These are phyloP conservation scores for Salvia hispanica DNA, from an alignment of 257 asterid genomes.

Conservation along the genomic window DNA sequence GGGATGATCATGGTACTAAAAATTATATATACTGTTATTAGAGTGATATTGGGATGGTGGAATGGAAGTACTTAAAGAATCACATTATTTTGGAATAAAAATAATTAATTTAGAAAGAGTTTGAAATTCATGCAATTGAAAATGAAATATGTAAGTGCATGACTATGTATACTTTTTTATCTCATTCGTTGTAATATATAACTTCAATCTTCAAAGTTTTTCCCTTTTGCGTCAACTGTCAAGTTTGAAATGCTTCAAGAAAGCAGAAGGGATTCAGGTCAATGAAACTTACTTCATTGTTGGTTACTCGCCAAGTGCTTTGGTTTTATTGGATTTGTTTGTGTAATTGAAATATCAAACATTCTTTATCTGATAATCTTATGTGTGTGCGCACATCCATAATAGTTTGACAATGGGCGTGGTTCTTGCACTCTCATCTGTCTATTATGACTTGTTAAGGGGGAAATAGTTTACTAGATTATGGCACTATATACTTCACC, in stretches of 20 bases:
- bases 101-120: background rate
- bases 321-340: no score
- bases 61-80: constrained; percentile 3
- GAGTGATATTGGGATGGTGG: background rate
- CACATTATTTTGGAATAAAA: background rate
- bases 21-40: background rate
- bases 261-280: constrained; percentile 4
- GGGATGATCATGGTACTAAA: constrained; percentile 1
- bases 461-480: background rate
- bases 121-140: background rate
- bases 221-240: background rate
- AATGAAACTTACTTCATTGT: background rate
- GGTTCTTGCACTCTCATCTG: background rate
- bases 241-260: background rate
- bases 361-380: background rate
- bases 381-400: background rate
- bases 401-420: background rate
- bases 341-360: no score
- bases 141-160: background rate
- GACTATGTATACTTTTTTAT: background rate
- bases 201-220: background rate
- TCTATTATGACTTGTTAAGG: background rate
- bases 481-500: background rate
- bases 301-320: background rate
- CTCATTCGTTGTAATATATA: background rate